phyloP scores from a whole-genome alignment of 345 rosid species.

The Durio zibethinus region DNA sequence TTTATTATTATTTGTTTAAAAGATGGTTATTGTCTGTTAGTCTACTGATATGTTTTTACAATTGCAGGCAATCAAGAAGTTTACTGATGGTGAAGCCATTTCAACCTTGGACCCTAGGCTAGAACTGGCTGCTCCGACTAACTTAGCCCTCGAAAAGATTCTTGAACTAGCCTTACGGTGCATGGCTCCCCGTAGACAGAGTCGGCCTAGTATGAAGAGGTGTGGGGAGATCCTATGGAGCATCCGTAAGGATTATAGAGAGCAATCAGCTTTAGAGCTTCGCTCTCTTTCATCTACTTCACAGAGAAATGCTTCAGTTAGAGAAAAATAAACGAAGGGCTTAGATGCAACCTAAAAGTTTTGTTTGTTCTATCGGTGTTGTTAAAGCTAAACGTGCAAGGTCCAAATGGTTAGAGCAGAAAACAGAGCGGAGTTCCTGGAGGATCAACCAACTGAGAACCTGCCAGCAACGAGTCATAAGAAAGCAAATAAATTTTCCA shows the following conservation, averaged over 20 bases:
- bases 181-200: constrained; percentile 64
- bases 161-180: constrained; percentile 75
- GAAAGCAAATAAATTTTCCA: neutral
- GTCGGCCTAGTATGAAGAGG: constrained; percentile 73
- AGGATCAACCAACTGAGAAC: neutral
- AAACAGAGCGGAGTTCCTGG: neutral
- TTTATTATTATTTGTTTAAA: too few relatives aligned
- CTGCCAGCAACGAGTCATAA: neutral
- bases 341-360: neutral
- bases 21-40: neutral
- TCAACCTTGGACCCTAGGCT: constrained; percentile 67
- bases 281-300: constrained; percentile 36
- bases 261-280: constrained; percentile 33
- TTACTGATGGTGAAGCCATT: constrained; percentile 56
- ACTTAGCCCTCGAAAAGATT: constrained; percentile 61
- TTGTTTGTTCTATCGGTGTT: neutral
- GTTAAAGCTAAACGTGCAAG: neutral
- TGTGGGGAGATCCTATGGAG: constrained; percentile 87
- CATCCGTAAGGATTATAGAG: constrained; percentile 81
- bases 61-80: constrained; percentile 78
- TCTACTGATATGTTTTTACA: constrained; percentile 8
- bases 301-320: constrained; percentile 24
- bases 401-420: neutral
- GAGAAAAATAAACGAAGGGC: constrained; percentile 24
- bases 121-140: constrained; percentile 42